Base-by-base conservation (phyloP, 192 early-diverging fungal species). In the Fimicolochytrium jonesii region DNA sequence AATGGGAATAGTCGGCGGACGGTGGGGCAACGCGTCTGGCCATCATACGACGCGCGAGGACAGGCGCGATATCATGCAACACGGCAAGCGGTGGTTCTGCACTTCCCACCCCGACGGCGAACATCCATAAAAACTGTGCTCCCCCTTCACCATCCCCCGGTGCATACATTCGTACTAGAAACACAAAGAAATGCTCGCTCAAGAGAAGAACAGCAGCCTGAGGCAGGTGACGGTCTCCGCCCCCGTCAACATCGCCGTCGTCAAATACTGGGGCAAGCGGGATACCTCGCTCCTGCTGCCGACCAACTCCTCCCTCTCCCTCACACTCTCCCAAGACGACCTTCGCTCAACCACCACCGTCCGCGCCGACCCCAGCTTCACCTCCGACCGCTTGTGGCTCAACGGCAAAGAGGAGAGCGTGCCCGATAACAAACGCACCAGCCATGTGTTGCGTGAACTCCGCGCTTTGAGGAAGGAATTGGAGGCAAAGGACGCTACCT, bases 241-340 rank as follows among this genome's bases (percentile, higher is more conserved):
- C 4, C 97, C 97, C 48, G 95, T 99, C 65, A 99, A 99, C 78
- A 99, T 99, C 74, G 97, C 97, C 35, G 94, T 97, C 36, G 88
- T 99, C 77, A 97, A 97, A 84, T 97, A 97, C 77, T 97, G 94
- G 96, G 97, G 95, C 57, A 99, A 99, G 82, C 86, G 95, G 44
- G 88, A 94, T 67, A 85, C 86, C 34, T 68, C 77, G 32, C 81
- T 98, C 49, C 90, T 95, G 66, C 83, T 99, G 35, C 97, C 97
- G 7, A 99, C 93, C 49, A 99, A 99, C 82, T 91, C 90, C 26
- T 98, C 95, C 25, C 88, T 99, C 34, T 96, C 93, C 10, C 87
- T 94, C 39, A 99, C 97, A 7, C 88, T 99, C 17, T 92, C 90
- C 29, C 93, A 96, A 74, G 95, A 98, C 73, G 86, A 95, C 65